A percentile compares a stretch with the other conserved stretches of the same genome.
Conservation (phyloP, 2,329 filamentous ascomycete genomes). For the Macrophomina phaseolina region DNA sequence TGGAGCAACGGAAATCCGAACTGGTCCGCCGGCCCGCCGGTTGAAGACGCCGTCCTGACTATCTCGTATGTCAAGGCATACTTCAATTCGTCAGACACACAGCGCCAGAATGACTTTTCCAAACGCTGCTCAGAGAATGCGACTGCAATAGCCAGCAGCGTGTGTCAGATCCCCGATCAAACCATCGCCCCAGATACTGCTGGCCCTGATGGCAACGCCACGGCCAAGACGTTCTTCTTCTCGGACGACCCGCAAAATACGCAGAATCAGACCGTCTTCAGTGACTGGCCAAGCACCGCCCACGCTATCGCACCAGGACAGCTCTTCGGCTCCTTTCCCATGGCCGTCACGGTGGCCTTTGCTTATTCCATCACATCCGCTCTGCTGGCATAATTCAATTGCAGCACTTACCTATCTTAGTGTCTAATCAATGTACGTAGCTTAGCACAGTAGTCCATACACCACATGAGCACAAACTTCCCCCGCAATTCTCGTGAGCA, state of each 20-base stretch:
- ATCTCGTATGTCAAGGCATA: constrained; percentile 78
- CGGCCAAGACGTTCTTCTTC: constrained; percentile 47
- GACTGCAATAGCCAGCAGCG: constrained; percentile 31
- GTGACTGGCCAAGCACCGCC: not conserved
- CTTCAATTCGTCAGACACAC: constrained; percentile 72
- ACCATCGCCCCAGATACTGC: constrained; percentile 38
- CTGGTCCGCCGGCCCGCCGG: constrained; percentile 76
- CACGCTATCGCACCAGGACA: not conserved
- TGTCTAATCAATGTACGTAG: no score
- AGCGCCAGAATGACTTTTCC: constrained; percentile 38
- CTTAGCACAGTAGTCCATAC: no score
- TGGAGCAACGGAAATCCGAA: constrained; percentile 75
- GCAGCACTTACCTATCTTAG: no score
- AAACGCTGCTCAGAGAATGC: constrained; percentile 40
- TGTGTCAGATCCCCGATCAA: constrained; percentile 43
- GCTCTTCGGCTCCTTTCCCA: not conserved
- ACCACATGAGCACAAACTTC: no score
- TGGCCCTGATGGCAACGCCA: constrained; percentile 32
- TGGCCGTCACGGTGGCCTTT: not conserved
- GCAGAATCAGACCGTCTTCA: constrained; percentile 38
- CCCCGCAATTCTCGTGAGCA: no score
- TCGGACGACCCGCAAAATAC: constrained; percentile 35
- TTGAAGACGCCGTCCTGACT: constrained; percentile 64
- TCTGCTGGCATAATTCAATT: no score
- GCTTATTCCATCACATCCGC: no score